These are phyloP conservation scores for Parastagonospora avenae DNA, from an alignment of 2,329 filamentous ascomycete genomes.

Conservation along the genomic window DNA sequence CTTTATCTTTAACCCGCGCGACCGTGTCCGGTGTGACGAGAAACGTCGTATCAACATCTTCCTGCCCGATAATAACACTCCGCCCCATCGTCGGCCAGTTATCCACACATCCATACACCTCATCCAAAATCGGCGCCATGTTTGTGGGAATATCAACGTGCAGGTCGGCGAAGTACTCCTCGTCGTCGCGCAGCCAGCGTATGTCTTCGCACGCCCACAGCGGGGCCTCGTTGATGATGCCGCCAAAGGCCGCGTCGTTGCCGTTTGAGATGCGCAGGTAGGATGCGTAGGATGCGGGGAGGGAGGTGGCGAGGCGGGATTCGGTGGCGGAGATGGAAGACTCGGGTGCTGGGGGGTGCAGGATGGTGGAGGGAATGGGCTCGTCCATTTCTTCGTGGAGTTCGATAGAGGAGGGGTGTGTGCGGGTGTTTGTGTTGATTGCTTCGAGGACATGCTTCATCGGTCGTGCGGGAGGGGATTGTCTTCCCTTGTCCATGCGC, in stretches of 20 bases:
- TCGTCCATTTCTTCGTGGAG: background rate
- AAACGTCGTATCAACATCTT: too few species aligned
- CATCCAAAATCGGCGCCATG: too few species aligned
- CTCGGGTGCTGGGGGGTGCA: constrained; percentile 8
- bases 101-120: too few species aligned
- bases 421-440: constrained; percentile 13
- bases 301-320: constrained; percentile 6
- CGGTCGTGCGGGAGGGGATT: background rate
- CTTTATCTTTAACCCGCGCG: too few species aligned
- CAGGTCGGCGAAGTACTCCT: too few species aligned
- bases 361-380: constrained; percentile 5
- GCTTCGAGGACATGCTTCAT: constrained; percentile 8
- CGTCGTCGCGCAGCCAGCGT: too few species aligned
- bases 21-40: too few species aligned
- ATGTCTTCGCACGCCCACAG: too few species aligned
- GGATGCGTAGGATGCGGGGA: constrained; percentile 19
- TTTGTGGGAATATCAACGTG: too few species aligned
- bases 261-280: constrained; percentile 19
- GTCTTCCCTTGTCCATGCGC: constrained; percentile 7
- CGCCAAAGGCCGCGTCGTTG: constrained; percentile 5
- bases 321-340: constrained; percentile 10
- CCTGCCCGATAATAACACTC: too few species aligned
- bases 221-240: background rate
- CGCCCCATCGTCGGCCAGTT: too few species aligned
- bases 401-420: background rate